Percentiles rank a stretch among this genome's conserved stretches.
Conservation (phyloP, 164 flowering plant genomes). For the Chimonanthus salicifolius region DNA sequence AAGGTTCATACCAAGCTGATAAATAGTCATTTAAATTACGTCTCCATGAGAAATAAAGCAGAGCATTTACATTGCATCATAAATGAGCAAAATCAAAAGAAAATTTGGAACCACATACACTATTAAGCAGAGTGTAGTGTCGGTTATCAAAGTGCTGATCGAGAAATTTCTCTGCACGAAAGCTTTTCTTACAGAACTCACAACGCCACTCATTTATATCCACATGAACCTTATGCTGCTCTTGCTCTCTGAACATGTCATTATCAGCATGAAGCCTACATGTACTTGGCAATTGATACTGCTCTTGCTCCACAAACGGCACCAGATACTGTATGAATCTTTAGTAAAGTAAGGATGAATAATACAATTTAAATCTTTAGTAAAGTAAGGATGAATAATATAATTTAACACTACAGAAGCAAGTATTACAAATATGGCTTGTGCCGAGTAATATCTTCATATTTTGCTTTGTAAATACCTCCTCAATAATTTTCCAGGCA, state of each 20-base stretch:
- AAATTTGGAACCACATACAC: slow-evolving; percentile 45
- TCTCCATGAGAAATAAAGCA: no score
- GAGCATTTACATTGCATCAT: no score
- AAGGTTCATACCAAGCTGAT: no score
- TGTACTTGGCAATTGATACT: slow-evolving; percentile 47
- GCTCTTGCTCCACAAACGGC: slow-evolving; percentile 82
- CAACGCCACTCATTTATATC: slow-evolving; percentile 90
- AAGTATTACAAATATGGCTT: not conserved
- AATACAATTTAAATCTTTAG: not conserved
- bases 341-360: not conserved
- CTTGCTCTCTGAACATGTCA: slow-evolving; percentile 91
- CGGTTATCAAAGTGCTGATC: slow-evolving; percentile 93
- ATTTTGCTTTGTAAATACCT: slow-evolving; percentile 36
- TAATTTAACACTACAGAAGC: not conserved
- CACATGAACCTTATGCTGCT: slow-evolving; percentile 73
- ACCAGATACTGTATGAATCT: slow-evolving; percentile 60
- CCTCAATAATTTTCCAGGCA: slow-evolving; percentile 80
- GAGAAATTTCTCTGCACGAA: slow-evolving; percentile 78
- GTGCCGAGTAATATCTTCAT: not conserved
- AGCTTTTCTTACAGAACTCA: slow-evolving; percentile 93
- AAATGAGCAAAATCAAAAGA: not conserved
- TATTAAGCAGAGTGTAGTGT: slow-evolving; percentile 77
- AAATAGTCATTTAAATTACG: no score
- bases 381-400: not conserved
- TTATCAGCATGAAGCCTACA: slow-evolving; percentile 85